Evolutionary conservation across 805 yeast species (phyloP), one percentile per base, ranked within the genome.

Genomic region (Yamadazyma akitaensis): DNA sequence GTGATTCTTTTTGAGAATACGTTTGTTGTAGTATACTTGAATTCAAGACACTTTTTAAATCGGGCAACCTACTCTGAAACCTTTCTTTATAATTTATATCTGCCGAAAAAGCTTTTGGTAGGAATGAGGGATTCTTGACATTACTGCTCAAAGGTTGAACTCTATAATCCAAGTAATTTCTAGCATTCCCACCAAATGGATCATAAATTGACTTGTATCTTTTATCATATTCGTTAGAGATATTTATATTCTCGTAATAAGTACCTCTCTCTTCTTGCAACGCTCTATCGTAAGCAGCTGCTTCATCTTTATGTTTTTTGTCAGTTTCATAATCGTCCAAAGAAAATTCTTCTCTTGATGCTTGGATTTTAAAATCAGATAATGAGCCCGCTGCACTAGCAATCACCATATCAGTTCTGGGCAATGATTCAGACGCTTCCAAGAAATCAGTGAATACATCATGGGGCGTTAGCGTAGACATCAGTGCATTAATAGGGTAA

Each of bases 381-480:
- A 72, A 61, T 24, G 75, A 65, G 7, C 75, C 76, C 0, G 77
- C 76, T 8, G 77, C 77, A 51, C 74, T 68, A 13, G 77, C 77
- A 6, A 70, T 61, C 13, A 70, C 74, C 77, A 72, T 72, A 45
- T 72, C 75, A 12, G 64, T 62, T 35, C 75, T 53, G 2, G 76
- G 76, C 19, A 71, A 55, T 19, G 60, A 45, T 33, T 62, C 59
- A 53, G 60, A 62, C 2, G 76, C 77, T 14, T 63, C 67, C 17
- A 70, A 48, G 45, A 70, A 65, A 21, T 61, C 57, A 2, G 53
- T 51, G 47, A 72, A 69, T 10, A 70, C 72, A 17, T 69, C 73
- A 13, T 41, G 50, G 1, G 77, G 76, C 2, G 62, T 54, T 26
- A 69, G 54, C 2, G 67, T 54, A 1, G 72, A 61, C 43, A 60